Conservation (phyloP, 2,329 filamentous ascomycete genomes). For the Ceratocystis colombiana region DNA sequence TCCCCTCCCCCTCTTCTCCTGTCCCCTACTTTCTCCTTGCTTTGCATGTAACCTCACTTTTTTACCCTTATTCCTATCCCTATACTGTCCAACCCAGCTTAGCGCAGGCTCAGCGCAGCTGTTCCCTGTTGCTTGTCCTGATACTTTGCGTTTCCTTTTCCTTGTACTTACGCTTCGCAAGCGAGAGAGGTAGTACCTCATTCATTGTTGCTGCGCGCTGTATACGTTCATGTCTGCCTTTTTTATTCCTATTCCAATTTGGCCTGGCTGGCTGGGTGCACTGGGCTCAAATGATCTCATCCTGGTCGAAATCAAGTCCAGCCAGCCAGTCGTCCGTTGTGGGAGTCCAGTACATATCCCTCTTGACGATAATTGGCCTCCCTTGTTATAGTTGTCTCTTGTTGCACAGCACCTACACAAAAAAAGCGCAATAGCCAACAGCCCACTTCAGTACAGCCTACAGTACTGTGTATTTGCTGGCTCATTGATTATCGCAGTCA, state of each 20-base stretch:
- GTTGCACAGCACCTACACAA: conserved; percentile 11
- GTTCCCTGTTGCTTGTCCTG: conserved; percentile 5
- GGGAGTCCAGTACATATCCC: background rate
- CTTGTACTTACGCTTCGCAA: conserved; percentile 1
- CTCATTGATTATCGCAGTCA: background rate
- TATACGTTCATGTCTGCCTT: no score
- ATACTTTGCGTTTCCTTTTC: conserved; percentile 7
- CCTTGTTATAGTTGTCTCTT: background rate
- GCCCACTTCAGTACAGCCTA: background rate
- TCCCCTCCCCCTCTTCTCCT: background rate
- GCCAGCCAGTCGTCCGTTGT: background rate
- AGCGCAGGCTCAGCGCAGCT: background rate
- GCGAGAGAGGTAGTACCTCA: conserved; percentile 13
- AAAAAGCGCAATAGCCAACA: background rate
- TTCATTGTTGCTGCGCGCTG: background rate
- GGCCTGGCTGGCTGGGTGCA: background rate
- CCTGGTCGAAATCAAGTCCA: background rate
- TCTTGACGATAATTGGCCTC: background rate
- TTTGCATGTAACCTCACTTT: conserved; percentile 12
- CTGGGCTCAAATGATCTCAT: background rate
- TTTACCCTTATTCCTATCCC: background rate
- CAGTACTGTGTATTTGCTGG: background rate
- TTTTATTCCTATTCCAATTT: background rate
- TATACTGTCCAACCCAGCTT: background rate
- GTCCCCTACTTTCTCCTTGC: conserved; percentile 9